Conservation (phyloP, 75 land plant species). For the Larix kaempferi region DNA sequence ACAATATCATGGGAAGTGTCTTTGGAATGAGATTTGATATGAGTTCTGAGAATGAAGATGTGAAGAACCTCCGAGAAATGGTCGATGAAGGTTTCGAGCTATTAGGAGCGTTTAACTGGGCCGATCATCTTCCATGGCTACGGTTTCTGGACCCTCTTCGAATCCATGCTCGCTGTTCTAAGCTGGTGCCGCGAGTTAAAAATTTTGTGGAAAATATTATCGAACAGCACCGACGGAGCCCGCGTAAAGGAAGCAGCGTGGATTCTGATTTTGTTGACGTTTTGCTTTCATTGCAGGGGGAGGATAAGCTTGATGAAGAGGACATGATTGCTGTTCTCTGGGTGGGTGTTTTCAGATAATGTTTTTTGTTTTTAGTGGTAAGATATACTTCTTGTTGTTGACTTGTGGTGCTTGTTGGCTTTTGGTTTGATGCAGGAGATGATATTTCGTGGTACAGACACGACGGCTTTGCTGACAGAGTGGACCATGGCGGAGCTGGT, state of each 20-base stretch:
- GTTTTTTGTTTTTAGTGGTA: neutral
- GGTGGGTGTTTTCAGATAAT: constrained; percentile 29
- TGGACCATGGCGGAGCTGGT: constrained; percentile 85
- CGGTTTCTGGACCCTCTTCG: constrained; percentile 42
- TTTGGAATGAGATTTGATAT: constrained; percentile 56
- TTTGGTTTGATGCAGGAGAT: constrained; percentile 49
- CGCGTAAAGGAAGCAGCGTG: too few species aligned
- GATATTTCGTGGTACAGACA: constrained; percentile 90
- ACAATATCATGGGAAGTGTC: constrained; percentile 71
- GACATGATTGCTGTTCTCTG: constrained; percentile 83
- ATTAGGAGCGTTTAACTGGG: constrained; percentile 67
- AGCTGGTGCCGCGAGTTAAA: constrained; percentile 61
- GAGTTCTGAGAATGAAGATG: constrained; percentile 13
- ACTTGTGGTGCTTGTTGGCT: neutral
- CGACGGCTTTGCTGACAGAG: constrained; percentile 70
- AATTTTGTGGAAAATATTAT: constrained; percentile 59
- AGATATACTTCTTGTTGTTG: neutral
- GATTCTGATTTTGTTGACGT: constrained; percentile 71
- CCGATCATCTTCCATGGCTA: constrained; percentile 60
- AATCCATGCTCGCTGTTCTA: constrained; percentile 49
- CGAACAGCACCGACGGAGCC: constrained; percentile 32
- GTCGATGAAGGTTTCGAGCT: constrained; percentile 77
- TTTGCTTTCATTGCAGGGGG: constrained; percentile 48
- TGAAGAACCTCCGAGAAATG: constrained; percentile 27
- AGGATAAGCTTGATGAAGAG: constrained; percentile 54